phyloP scores from a whole-genome alignment of 225 moss, liverwort and hornwort genomes.

The Pseudoscleropodium purum region DNA sequence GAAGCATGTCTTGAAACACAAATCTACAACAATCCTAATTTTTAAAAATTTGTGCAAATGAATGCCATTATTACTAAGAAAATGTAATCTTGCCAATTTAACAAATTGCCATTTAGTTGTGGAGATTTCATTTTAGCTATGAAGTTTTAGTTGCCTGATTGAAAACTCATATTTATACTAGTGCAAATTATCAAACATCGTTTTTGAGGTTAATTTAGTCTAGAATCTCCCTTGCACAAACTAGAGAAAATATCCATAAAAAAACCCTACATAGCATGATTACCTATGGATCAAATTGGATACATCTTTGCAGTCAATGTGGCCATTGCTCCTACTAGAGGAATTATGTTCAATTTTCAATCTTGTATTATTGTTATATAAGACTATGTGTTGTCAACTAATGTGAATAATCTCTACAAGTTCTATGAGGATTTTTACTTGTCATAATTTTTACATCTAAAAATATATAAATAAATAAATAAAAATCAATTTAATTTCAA shows the following conservation, averaged over 20 bases:
- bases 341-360: not conserved
- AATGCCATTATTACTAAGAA: not conserved
- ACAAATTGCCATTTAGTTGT: not conserved
- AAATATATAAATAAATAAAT: not conserved
- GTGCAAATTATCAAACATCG: not conserved
- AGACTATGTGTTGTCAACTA: accelerated
- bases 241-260: not conserved
- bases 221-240: accelerated
- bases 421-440: not conserved
- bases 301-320: not conserved
- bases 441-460: accelerated
- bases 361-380: not conserved
- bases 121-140: not conserved
- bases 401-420: not conserved
- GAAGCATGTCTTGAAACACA: not conserved
- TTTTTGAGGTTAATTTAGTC: not conserved
- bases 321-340: not conserved
- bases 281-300: accelerated
- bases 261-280: too few relatives aligned
- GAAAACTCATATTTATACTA: not conserved
- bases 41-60: not conserved
- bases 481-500: not conserved
- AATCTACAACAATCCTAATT: not conserved
- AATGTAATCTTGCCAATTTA: not conserved
- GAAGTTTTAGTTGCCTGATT: not conserved